Evolutionary conservation across 2,329 filamentous ascomycete genomes (phyloP).

Genomic region (Aspergillaceae sp.): DNA sequence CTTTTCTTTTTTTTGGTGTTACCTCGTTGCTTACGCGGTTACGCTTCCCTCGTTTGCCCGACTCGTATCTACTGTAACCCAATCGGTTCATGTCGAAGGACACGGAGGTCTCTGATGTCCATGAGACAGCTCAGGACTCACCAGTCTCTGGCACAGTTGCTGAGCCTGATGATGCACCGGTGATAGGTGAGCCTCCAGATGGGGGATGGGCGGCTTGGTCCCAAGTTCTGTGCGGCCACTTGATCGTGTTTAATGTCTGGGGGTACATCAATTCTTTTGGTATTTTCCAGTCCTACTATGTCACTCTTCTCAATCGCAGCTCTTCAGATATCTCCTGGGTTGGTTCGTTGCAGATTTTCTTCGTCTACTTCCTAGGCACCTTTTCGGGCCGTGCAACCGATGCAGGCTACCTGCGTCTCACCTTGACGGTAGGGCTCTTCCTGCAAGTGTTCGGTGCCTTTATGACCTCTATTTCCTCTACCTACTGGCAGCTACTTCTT

Average conservation of each 20-base stretch:
- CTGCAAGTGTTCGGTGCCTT: slow-evolving; percentile 38
- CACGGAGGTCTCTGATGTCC: too few relatives aligned
- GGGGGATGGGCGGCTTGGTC: slow-evolving; percentile 24
- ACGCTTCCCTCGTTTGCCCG: too few relatives aligned
- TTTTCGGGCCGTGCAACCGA: slow-evolving; percentile 36
- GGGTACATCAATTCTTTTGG: slow-evolving; percentile 29
- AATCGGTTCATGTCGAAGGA: too few relatives aligned
- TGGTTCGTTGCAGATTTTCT: slow-evolving; percentile 40
- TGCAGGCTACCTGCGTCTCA: slow-evolving; percentile 31
- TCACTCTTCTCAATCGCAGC: slow-evolving; percentile 19
- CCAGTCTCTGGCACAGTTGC: too few relatives aligned
- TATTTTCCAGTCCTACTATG: slow-evolving; percentile 40
- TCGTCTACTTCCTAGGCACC: slow-evolving; percentile 37
- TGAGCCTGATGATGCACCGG: too few relatives aligned
- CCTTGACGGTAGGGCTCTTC: slow-evolving; percentile 20
- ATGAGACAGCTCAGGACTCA: too few relatives aligned
- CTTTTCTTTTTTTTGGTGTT: too few relatives aligned
- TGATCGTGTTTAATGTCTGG: slow-evolving; percentile 21
- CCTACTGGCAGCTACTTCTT: slow-evolving; percentile 45
- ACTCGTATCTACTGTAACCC: too few relatives aligned
- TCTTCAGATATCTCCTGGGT: slow-evolving; percentile 39
- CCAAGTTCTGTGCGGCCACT: slow-evolving; percentile 21
- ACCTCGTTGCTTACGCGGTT: too few relatives aligned
- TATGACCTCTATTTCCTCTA: slow-evolving; percentile 35
- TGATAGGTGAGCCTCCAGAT: slow-evolving; percentile 11